Evolutionary conservation across 2,329 filamentous ascomycete genomes (phyloP), one percentile per base, ranked within the genome.

Genomic region (Erysiphe neolycopersici): DNA sequence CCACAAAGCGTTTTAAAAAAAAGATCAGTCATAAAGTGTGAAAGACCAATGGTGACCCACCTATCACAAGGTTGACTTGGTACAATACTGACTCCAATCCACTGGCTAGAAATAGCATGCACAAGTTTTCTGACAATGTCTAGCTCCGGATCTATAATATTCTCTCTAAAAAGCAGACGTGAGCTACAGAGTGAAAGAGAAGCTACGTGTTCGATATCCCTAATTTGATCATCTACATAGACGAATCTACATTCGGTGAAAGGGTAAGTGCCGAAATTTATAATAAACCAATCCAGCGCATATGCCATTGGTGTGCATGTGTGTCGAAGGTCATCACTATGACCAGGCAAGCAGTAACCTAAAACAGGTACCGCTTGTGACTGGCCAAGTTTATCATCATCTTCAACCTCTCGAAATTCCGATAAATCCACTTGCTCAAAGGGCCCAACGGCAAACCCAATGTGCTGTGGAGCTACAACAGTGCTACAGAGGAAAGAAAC

Each of bases 351-450:
- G 58, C 87, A 95, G 59, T 91, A 98, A 6, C 79, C 89, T 52
- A 91, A 76, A 3, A 98, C 72, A 49, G 87, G 84, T 49, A 93
- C 73, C 0, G 85, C 84, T 54, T 83, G 91, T 12, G 49, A 52
- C 49, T 79, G 74, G 3, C 83, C 83, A 44, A 98, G 71, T 57
- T 85, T 83, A 52, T 91, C 83, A 54, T 94, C 85, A 50, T 93
- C 82, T 51, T 91, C 83, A 48, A 83, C 82, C 39, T 85, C 82
- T 42, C 91, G 76, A 53, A 82, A 93, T 51, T 87, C 80, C 2
- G 82, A 79, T 5, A 98, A 65, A 55, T 94, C 82, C 43, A 95
- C 76, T 51, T 87, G 79, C 59, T 95, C 84, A 56, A 98, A 98
- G 0, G 91, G 89, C 0, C 91, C 89, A 45, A 95, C 72, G 2